Percentiles rank a stretch among this genome's conserved stretches.
phyloP scores from a whole-genome alignment of 1,284 basidiomycete species.

The Sporisorium sorghi region DNA sequence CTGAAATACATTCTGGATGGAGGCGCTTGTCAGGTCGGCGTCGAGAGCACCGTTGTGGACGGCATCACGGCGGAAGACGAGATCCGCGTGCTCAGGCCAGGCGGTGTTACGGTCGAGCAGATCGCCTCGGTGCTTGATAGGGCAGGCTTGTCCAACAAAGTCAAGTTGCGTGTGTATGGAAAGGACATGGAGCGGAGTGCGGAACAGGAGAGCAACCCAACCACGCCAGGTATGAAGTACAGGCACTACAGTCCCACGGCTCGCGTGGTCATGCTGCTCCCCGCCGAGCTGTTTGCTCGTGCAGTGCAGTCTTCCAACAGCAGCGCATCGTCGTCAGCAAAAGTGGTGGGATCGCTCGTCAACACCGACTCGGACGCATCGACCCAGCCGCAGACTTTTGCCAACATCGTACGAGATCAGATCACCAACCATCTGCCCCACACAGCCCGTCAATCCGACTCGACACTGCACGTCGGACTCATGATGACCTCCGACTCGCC shows the following conservation, averaged over 20 bases:
- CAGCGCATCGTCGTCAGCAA: constrained; percentile 9
- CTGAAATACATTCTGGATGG: constrained; percentile 88
- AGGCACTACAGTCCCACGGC: constrained; percentile 88
- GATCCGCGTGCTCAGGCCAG: constrained; percentile 87
- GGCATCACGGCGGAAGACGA: constrained; percentile 74
- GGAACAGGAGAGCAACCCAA: constrained; percentile 73
- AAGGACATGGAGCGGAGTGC: constrained; percentile 59
- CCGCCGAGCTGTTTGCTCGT: constrained; percentile 24
- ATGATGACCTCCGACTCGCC: constrained; percentile 51
- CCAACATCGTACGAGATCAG: constrained; percentile 27
- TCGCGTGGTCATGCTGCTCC: constrained; percentile 54
- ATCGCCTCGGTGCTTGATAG: constrained; percentile 40
- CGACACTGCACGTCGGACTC: constrained; percentile 38
- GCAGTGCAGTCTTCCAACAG: constrained; percentile 15
- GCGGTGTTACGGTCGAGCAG: constrained; percentile 91
- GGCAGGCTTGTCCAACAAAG: constrained; percentile 13
- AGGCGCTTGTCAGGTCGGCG: constrained; percentile 87
- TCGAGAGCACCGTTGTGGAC: constrained; percentile 96
- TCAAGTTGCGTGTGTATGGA: constrained; percentile 62
- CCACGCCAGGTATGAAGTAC: constrained; percentile 99
- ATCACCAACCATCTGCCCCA: constrained; percentile 11
- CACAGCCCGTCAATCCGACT: too few relatives aligned
- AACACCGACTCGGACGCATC: not conserved
- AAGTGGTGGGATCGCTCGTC: constrained; percentile 31
- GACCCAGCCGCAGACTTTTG: constrained; percentile 15